Evolutionary conservation across 2,329 filamentous ascomycete species (phyloP).

Genomic region (Beauveria sp.): DNA sequence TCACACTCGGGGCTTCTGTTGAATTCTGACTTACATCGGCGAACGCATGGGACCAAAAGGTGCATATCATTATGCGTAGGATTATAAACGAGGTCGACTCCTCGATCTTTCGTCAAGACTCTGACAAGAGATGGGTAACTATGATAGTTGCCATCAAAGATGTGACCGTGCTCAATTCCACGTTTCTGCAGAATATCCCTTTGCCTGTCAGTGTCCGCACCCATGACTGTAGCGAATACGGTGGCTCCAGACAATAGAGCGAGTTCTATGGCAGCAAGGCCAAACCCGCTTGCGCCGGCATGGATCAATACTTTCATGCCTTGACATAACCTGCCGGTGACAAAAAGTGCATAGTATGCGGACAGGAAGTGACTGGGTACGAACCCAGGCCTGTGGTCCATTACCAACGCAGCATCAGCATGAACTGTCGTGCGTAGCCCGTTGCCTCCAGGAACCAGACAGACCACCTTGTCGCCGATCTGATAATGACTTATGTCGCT

Average conservation of each 20-base stretch:
- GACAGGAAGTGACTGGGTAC: conserved; percentile 32
- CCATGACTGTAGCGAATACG: conserved; percentile 35
- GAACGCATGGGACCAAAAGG: conserved; percentile 27
- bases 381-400: conserved; percentile 19
- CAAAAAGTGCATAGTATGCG: conserved; percentile 34
- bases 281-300: conserved; percentile 34
- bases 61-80: conserved; percentile 30
- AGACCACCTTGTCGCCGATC: conserved; percentile 34
- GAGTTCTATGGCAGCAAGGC: conserved; percentile 36
- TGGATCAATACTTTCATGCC: conserved; percentile 34
- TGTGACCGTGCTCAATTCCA: conserved; percentile 27
- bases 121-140: conserved; percentile 26
- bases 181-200: conserved; percentile 26
- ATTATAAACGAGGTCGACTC: conserved; percentile 39
- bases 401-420: conserved; percentile 30
- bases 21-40: conserved; percentile 24
- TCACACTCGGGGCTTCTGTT: conserved; percentile 12
- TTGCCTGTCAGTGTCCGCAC: conserved; percentile 24
- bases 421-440: conserved; percentile 28
- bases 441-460: conserved; percentile 25
- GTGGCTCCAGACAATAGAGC: conserved; percentile 29
- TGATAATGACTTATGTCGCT: conserved; percentile 22
- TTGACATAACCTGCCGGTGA: conserved; percentile 21
- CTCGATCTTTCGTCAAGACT: conserved; percentile 23
- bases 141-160: conserved; percentile 30